phyloP scores from a whole-genome alignment of 2,329 filamentous ascomycete genomes.

The Tolypocladium amazonense region DNA sequence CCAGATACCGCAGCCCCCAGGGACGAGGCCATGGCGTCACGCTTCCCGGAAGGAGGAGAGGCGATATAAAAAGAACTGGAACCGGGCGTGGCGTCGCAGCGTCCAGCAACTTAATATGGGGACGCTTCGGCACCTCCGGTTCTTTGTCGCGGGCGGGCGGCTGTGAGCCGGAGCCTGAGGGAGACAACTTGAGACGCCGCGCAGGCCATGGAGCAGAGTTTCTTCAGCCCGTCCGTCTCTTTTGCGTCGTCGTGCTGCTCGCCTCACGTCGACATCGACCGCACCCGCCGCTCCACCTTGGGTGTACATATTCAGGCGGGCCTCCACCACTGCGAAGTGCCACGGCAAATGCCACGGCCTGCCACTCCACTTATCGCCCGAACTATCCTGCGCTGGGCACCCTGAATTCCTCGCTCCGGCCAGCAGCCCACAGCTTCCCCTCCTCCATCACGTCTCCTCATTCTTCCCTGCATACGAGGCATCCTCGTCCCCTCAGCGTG shows the following conservation, averaged over 20 bases:
- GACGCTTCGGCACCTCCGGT: neutral
- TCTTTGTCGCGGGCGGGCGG: neutral
- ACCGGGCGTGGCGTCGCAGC: neutral
- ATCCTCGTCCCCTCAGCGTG: neutral
- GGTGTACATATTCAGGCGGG: neutral
- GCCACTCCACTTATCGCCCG: neutral
- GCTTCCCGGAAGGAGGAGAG: neutral
- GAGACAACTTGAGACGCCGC: neutral
- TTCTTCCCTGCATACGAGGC: neutral
- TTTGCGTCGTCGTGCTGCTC: neutral
- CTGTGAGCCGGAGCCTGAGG: neutral
- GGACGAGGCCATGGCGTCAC: neutral
- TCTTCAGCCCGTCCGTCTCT: neutral
- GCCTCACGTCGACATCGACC: neutral
- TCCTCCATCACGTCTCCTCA: neutral
- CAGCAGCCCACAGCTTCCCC: neutral
- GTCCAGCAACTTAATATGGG: neutral
- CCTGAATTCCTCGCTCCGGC: neutral
- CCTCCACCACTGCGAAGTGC: neutral
- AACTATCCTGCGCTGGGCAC: neutral
- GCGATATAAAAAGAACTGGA: neutral
- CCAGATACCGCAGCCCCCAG: neutral
- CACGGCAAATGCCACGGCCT: neutral
- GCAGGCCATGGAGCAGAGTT: neutral
- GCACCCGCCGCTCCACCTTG: neutral